Evolutionary conservation across 352 stramenopile genomes (phyloP), one percentile per base, ranked within the genome.

Genomic region (Plasmopara halstedii): DNA sequence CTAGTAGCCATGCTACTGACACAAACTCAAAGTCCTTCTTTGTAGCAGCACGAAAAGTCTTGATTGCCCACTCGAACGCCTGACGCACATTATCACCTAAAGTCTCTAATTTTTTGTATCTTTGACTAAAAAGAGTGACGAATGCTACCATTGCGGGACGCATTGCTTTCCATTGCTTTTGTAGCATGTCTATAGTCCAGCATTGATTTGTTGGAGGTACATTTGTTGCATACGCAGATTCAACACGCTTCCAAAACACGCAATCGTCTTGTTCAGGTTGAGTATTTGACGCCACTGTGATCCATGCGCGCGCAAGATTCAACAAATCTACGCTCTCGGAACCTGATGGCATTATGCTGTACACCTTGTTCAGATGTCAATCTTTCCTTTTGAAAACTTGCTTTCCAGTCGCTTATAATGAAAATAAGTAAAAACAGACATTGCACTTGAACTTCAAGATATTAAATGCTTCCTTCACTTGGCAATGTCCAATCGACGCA

Each of bases 21-120:
- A 32, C 37, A 21, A 47, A 44, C 50, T 42, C 11, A 22, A 57
- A 56, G 17, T 41, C 10, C n/a, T 23, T 39, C 35, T 45, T 52
- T 22, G 35, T 45, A n/a, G 18, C 20, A 5, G 6, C 34, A 36
- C 15, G 23, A 13, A 52, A 44, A 9, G 21, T 50, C 17, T 42
- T 44, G 8, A 39, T 17, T 5, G 45, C 35, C 26, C 11, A 40
- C 6, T 45, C 26, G 26, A 45, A 44, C 17, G 46, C 46, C n/a
- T 42, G 27, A 15, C 22, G 18, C 17, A 42, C 3, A 2, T 11
- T 15, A 34, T 23, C 23, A n/a, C 15, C 15, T 13, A 17, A 35
- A 14, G 14, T 7, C 19, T 42, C 31, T 8, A 21, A 29, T 3
- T n/a, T 42, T n/a, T 31, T 42, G 20, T 20, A 42, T 19, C 20